A percentile compares a stretch with the other conserved stretches of the same genome.
Evolutionary conservation across 768 basidiomycete genomes (phyloP).

Genomic region (Lentinula detonsa): DNA sequence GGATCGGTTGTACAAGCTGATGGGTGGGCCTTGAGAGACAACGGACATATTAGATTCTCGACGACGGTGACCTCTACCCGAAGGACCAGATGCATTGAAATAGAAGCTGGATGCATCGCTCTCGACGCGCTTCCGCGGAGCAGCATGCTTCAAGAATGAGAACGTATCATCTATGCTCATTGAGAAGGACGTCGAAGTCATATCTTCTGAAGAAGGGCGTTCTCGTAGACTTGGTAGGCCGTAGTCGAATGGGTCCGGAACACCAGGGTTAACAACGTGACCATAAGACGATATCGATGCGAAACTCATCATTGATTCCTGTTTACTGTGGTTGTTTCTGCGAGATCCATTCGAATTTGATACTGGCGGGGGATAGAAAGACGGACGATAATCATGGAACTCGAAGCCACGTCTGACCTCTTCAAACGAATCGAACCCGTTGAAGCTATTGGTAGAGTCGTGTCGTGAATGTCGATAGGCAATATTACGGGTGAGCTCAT

Average conservation of each 20-base stretch:
- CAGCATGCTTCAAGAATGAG: constrained; percentile 41
- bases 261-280: constrained; percentile 54
- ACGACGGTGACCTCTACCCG: constrained; percentile 43
- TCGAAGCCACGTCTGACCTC: constrained; percentile 79
- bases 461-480: constrained; percentile 29
- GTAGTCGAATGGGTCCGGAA: constrained; percentile 71
- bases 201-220: constrained; percentile 53
- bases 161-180: constrained; percentile 70
- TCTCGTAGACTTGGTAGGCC: constrained; percentile 47
- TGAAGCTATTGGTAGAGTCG: constrained; percentile 58
- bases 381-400: constrained; percentile 53
- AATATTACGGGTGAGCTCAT: constrained; percentile 18
- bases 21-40: constrained; percentile 53
- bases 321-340: constrained; percentile 34
- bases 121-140: constrained; percentile 50
- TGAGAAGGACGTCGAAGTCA: constrained; percentile 40
- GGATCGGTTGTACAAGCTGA: constrained; percentile 69
- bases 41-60: constrained; percentile 59
- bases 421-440: constrained; percentile 68
- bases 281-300: constrained; percentile 81
- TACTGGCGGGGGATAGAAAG: constrained; percentile 55
- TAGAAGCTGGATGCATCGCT: constrained; percentile 79
- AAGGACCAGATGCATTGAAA: constrained; percentile 39
- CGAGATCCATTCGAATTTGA: constrained; percentile 16
- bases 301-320: constrained; percentile 65